Base-by-base conservation (phyloP, 805 yeast genomes). In the Candida saitoana region DNA sequence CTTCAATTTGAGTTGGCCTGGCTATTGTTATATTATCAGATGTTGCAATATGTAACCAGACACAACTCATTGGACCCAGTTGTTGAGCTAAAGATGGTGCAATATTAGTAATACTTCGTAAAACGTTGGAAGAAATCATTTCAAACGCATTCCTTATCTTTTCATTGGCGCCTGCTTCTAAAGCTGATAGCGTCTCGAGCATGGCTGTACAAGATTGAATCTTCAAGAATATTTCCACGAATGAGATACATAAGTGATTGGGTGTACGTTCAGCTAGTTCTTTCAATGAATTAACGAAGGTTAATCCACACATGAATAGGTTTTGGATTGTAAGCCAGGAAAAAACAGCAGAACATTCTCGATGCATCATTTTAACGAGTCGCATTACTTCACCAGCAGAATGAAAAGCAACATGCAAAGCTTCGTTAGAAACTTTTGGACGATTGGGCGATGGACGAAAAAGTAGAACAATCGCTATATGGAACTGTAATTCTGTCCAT, bases 301-400 rank as follows among this genome's bases (percentile, higher is more conserved):
- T 46, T 15, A 46, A 39, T 14, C 49, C 49, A 43, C 49, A 46
- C 49, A 46, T 46, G 17, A 46, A 46, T 6, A 46, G 42, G 22
- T 46, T 46, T 36, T 46, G 49, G 4, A 43, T 45, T 11, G 47
- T 46, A 11, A 46, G 42, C 49, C 49, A 46, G 15, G 47, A 40
- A 30, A 41, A 43, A 3, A 46, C 45, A 4, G 49, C 49, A 1
- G 49, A 46, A 17, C 43, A 43, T 16, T 46, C 49, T 18, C 47
- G 38, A 25, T 46, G 49, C 49, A 46, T 46, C 4, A 43, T 36
- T 30, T 43, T 46, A 3, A 43, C 47, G 16, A 46, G 30, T 25
- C 33, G 40, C 46, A 46, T 46, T 4, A 40, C 49, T 22, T 46
- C 49, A 25, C 49, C 49, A 16, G 49, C 49, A 4, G 49, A 46